Percentiles rank a stretch among this genome's conserved stretches.
These are phyloP conservation scores for Boletus rubroflammeus DNA, from an alignment of 768 basidiomycete genomes.

Conservation along the genomic window DNA sequence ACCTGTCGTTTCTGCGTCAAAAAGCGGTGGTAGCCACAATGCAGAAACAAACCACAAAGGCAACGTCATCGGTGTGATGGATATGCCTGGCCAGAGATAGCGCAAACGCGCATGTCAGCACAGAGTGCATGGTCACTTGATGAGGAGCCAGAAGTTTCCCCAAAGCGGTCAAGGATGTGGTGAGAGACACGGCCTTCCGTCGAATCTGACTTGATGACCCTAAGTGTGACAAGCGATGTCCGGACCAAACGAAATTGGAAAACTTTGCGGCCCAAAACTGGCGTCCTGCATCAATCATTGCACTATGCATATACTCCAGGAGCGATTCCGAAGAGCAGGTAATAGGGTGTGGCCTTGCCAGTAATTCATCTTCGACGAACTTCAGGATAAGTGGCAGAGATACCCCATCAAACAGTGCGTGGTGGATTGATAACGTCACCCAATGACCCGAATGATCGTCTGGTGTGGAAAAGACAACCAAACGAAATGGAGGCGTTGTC, in stretches of 20 bases:
- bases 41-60: conserved; percentile 30
- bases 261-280: conserved; percentile 27
- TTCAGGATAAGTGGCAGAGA: conserved; percentile 30
- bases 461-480: conserved; percentile 7
- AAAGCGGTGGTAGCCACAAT: background rate
- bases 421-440: conserved; percentile 32
- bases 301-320: conserved; percentile 20
- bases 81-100: conserved; percentile 24
- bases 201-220: conserved; percentile 6
- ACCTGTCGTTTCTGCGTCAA: conserved; percentile 18
- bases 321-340: conserved; percentile 14
- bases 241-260: conserved; percentile 18
- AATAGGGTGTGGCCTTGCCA: conserved; percentile 5
- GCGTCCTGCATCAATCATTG: conserved; percentile 12
- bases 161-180: conserved; percentile 18
- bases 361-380: conserved; percentile 24
- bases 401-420: conserved; percentile 33
- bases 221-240: conserved; percentile 1
- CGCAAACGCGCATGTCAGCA: conserved; percentile 28
- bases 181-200: conserved; percentile 11
- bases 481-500: conserved; percentile 16
- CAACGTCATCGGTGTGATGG: conserved; percentile 24
- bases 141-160: conserved; percentile 17
- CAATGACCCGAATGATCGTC: background rate
- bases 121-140: conserved; percentile 33